A percentile compares a stretch with the other conserved stretches of the same genome.
These are phyloP conservation scores for Hirsutella thompsonii DNA, from an alignment of 2,329 filamentous ascomycete genomes.

Conservation along the genomic window DNA sequence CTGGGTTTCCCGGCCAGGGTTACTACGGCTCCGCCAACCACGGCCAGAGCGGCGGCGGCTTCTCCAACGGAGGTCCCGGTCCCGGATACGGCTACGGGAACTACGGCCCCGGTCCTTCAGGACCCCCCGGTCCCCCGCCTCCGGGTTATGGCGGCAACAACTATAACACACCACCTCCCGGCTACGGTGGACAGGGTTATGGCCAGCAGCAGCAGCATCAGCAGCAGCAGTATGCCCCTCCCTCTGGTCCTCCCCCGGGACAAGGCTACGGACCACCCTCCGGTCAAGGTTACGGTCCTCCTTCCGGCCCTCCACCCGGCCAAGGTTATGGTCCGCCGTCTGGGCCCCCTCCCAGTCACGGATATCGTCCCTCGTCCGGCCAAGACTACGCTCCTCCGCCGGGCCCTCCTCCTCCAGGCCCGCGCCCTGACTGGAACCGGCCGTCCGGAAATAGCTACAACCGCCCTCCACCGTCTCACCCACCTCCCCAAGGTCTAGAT, in stretches of 20 bases:
- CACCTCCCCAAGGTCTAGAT: slow-evolving; percentile 29
- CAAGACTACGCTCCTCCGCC: slow-evolving; percentile 10
- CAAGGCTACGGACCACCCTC: slow-evolving; percentile 11
- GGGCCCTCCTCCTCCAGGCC: slow-evolving; percentile 9
- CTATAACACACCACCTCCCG: slow-evolving; percentile 7
- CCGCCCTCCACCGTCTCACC: slow-evolving; percentile 19
- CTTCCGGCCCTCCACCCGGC: slow-evolving; percentile 9
- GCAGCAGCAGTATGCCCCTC: slow-evolving; percentile 10
- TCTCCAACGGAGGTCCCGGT: slow-evolving; percentile 10
- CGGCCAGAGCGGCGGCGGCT: slow-evolving; percentile 15
- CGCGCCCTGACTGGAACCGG: slow-evolving; percentile 9
- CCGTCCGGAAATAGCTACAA: slow-evolving; percentile 7
- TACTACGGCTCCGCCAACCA: slow-evolving; percentile 20
- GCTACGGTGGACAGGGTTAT: slow-evolving; percentile 8
- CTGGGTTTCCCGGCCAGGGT: slow-evolving; percentile 28
- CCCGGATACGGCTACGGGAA: slow-evolving; percentile 18
- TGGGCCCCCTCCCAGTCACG: slow-evolving; percentile 8
- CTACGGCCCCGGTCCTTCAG: slow-evolving; percentile 12
- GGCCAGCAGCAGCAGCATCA: too few species aligned
- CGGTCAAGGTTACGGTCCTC: slow-evolving; percentile 10
- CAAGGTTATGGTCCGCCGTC: slow-evolving; percentile 11
- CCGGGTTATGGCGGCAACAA: not conserved
- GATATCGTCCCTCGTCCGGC: slow-evolving; percentile 6
- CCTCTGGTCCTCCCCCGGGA: slow-evolving; percentile 13
- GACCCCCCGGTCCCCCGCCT: slow-evolving; percentile 9